phyloP scores from a whole-genome alignment of 352 stramenopile genomes.

The Phytophthora niederhauseri region DNA sequence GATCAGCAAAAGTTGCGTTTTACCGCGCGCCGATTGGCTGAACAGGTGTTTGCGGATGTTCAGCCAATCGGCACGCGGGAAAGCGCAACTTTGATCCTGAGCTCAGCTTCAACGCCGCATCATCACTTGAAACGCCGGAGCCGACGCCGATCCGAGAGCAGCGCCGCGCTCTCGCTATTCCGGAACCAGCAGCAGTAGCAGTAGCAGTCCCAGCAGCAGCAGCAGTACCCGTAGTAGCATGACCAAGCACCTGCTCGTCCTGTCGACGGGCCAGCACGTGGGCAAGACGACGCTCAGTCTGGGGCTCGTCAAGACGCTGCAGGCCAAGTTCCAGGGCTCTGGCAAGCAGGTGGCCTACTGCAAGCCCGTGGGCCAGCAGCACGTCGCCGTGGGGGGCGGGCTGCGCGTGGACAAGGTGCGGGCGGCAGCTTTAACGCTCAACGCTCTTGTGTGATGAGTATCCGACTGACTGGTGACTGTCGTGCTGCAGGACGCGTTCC shows the following conservation, averaged over 20 bases:
- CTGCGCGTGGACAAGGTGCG: conserved; percentile 90
- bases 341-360: conserved; percentile 89
- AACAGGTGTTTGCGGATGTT: neutral
- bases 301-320: conserved; percentile 94
- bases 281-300: conserved; percentile 98
- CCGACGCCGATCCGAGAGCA: neutral
- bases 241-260: conserved; percentile 81
- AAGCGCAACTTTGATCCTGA: neutral
- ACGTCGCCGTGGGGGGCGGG: conserved; percentile 79
- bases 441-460: neutral
- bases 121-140: conserved; percentile 26
- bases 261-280: conserved; percentile 96
- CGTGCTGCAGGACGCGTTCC: conserved; percentile 81
- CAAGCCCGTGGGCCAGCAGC: conserved; percentile 97
- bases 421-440: neutral
- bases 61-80: too few species aligned
- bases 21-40: neutral
- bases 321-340: conserved; percentile 86
- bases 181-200: neutral
- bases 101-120: conserved; percentile 15
- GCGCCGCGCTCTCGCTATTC: neutral
- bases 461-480: neutral
- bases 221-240: conserved; percentile 25
- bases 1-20: conserved; percentile 2
- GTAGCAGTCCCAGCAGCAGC: neutral